A percentile compares a stretch with the other conserved stretches of the same genome.
phyloP scores from a whole-genome alignment of 2,329 filamentous ascomycete genomes.

The Fusarium scirpi region DNA sequence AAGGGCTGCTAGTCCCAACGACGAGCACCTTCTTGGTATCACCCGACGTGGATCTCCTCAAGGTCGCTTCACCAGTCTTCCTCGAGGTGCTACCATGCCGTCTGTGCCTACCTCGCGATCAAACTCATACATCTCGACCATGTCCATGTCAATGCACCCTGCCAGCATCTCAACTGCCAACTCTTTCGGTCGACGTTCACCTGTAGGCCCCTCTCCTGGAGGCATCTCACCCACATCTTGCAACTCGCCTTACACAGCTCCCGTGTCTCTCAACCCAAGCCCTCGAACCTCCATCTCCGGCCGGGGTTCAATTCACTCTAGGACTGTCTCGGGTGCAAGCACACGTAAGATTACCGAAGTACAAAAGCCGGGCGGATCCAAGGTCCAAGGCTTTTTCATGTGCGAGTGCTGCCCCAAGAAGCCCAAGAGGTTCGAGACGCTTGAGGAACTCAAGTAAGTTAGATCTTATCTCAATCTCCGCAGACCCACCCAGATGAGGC shows the following conservation, averaged over 20 bases:
- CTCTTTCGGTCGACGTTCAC: constrained; percentile 61
- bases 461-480: background rate
- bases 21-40: constrained; percentile 57
- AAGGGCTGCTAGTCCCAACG: constrained; percentile 66
- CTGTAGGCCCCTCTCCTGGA: constrained; percentile 59
- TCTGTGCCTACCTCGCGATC: constrained; percentile 59
- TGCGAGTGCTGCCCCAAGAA: constrained; percentile 43
- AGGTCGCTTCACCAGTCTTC: constrained; percentile 61
- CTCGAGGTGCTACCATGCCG: constrained; percentile 58
- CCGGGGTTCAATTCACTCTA: constrained; percentile 57
- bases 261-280: constrained; percentile 62
- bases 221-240: constrained; percentile 64
- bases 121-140: constrained; percentile 62
- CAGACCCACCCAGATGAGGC: constrained; percentile 17
- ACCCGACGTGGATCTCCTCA: constrained; percentile 65
- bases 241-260: constrained; percentile 63
- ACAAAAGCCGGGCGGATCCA: constrained; percentile 60
- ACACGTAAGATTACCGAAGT: constrained; percentile 65
- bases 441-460: constrained; percentile 73
- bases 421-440: constrained; percentile 40
- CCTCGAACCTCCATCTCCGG: constrained; percentile 60
- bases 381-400: constrained; percentile 61
- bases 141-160: constrained; percentile 54
- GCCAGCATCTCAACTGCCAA: constrained; percentile 58
- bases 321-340: constrained; percentile 61